A percentile compares a stretch with the other conserved stretches of the same genome.
Evolutionary conservation across 1,139 yeast genomes (phyloP).

Genomic region (Hemisphaericaspora xylanilytica): DNA sequence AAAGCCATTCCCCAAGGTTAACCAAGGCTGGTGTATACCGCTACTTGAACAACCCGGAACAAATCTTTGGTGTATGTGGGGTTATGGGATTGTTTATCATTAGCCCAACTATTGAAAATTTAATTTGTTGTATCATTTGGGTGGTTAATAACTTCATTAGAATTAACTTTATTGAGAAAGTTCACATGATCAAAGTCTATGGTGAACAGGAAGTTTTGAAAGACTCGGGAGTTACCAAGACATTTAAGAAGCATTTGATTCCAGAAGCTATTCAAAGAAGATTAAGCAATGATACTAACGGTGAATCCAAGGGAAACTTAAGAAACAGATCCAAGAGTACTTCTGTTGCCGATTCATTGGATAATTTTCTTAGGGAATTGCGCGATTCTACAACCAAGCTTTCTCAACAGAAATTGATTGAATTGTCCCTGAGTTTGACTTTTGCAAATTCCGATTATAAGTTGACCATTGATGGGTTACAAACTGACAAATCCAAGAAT

Average conservation of each 20-base stretch:
- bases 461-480: conserved; percentile 25
- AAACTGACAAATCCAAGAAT: conserved; percentile 14
- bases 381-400: conserved; percentile 31
- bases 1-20: conserved; percentile 42
- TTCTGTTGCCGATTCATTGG: conserved; percentile 39
- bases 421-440: conserved; percentile 40
- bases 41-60: conserved; percentile 82
- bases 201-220: conserved; percentile 61
- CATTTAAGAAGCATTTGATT: conserved; percentile 51
- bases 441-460: conserved; percentile 40
- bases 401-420: conserved; percentile 39
- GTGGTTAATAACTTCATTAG: conserved; percentile 64
- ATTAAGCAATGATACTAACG: conserved; percentile 20
- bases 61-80: conserved; percentile 78
- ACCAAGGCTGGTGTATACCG: conserved; percentile 85
- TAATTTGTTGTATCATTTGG: conserved; percentile 63
- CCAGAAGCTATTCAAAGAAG: conserved; percentile 42
- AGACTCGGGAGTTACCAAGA: conserved; percentile 68
- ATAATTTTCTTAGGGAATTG: conserved; percentile 40
- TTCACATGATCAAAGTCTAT: conserved; percentile 76
- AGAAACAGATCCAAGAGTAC: conserved; percentile 24
- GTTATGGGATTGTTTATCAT: conserved; percentile 76
- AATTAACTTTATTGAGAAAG: conserved; percentile 72
- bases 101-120: conserved; percentile 56
- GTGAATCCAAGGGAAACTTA: conserved; percentile 13